Evolutionary conservation across 345 rosid species (phyloP).

Genomic region (Citrus reticulata): DNA sequence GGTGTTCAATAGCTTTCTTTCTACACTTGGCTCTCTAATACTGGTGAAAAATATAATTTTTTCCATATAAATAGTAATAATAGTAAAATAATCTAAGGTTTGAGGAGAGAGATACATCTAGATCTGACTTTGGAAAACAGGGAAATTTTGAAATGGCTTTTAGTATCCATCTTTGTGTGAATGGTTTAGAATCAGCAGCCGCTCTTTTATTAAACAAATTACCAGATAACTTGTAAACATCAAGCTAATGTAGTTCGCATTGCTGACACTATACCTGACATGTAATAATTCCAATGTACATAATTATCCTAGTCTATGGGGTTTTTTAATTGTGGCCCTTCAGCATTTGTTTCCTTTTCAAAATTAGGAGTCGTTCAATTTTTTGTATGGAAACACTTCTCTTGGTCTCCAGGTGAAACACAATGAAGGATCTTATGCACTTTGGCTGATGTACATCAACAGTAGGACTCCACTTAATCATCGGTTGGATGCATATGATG

Average conservation of each 20-base stretch:
- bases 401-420: slow-evolving; percentile 64
- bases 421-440: slow-evolving; percentile 63
- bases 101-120: background rate
- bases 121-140: background rate
- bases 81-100: background rate
- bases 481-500: slow-evolving; percentile 65
- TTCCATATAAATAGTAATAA: background rate
- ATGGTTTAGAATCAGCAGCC: background rate
- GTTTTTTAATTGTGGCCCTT: background rate
- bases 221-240: background rate
- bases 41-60: background rate
- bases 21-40: background rate
- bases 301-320: background rate
- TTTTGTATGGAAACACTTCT: slow-evolving; percentile 38
- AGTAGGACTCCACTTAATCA: slow-evolving; percentile 65
- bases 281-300: background rate
- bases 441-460: slow-evolving; percentile 91
- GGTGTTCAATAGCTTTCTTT: background rate
- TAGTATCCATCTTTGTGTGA: background rate
- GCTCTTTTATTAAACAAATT: background rate
- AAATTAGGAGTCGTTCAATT: slow-evolving; percentile 11
- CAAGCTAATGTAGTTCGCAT: background rate
- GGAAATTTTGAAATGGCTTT: background rate
- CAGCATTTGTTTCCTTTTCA: slow-evolving; percentile 1
- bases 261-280: background rate